Evolutionary conservation across 2,329 filamentous ascomycete species (phyloP), one percentile per base, ranked within the genome.

Genomic region (Phaeosphaeriaceae sp.): DNA sequence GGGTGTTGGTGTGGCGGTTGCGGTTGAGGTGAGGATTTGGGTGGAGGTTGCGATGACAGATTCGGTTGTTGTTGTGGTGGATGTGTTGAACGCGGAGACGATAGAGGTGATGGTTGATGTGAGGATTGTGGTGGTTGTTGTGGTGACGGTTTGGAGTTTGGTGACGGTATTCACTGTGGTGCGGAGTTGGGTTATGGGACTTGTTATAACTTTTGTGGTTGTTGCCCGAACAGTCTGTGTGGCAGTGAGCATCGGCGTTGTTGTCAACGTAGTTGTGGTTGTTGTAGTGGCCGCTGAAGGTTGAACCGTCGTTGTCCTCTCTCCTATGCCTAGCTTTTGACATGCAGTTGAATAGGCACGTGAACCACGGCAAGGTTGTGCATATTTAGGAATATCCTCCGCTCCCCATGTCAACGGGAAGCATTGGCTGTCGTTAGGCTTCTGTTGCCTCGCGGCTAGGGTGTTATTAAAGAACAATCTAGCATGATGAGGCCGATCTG

Each of bases 101-200:
- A 28, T 41, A 2, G 26, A 41, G 18, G 38, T 41, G 26, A 18
- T n/a, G 26, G 28, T 41, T n/a, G 38, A 41, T n/a, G 38, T 41
- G 16, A 33, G 30, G 30, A 13, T 33, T 7, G 30, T n/a, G 6
- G 30, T 33, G 7, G 38, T 13, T 16, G 26, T 41, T 30, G 38
- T 32, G 5, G 38, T 41, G n/a, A 41, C 11, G 9, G 38, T 41
- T 41, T 41, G 26, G 12, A 17, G 29, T 5, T 26, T 41, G 15
- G 38, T 41, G 9, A 32, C 16, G 3, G 15, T 41, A 16, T 41
- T 32, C 12, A 41, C 17, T 8, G 38, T 9, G 2, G 38, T 41
- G 8, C 23, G 38, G 3, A 30, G 23, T 30, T 20, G 26, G 3
- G 38, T 41, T 2, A 32, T 12, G 3, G 26, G 38, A 16, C 7